A percentile compares a stretch with the other conserved stretches of the same genome.
Conservation (phyloP, 2,329 filamentous ascomycete species). For the Drechslerella stenobrocha region DNA sequence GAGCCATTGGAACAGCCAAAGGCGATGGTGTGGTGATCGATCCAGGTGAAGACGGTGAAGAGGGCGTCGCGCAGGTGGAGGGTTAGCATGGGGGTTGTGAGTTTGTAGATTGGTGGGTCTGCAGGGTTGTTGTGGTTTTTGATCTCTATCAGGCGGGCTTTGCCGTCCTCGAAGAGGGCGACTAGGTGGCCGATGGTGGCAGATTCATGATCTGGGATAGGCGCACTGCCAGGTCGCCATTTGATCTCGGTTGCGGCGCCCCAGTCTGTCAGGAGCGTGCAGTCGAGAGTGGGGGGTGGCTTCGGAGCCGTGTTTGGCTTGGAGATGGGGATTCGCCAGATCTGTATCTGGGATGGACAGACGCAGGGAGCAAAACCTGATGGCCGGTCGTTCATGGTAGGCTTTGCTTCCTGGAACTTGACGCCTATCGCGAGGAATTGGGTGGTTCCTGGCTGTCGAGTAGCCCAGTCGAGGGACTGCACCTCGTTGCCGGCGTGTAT, state of each 20-base stretch:
- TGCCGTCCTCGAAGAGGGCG: slow-evolving; percentile 59
- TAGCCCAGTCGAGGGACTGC: slow-evolving; percentile 41
- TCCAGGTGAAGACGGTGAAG: slow-evolving; percentile 58
- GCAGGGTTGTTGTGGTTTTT: slow-evolving; percentile 55
- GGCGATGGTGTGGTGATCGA: slow-evolving; percentile 58
- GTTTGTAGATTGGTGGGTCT: slow-evolving; percentile 55
- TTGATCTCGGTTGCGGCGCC: slow-evolving; percentile 58
- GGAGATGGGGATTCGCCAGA: slow-evolving; percentile 58
- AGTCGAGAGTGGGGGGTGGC: slow-evolving; percentile 57
- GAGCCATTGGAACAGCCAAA: slow-evolving; percentile 59
- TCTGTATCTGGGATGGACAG: slow-evolving; percentile 58
- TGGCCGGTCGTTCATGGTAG: slow-evolving; percentile 47
- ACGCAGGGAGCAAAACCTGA: slow-evolving; percentile 57
- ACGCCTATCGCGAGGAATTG: slow-evolving; percentile 51
- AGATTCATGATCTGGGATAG: slow-evolving; percentile 46
- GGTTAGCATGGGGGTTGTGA: slow-evolving; percentile 57
- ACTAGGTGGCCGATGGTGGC: slow-evolving; percentile 58
- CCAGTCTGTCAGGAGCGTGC: slow-evolving; percentile 59
- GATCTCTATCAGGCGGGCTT: slow-evolving; percentile 55
- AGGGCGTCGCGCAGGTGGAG: slow-evolving; percentile 31
- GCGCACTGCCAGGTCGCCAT: slow-evolving; percentile 58
- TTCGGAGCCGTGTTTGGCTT: slow-evolving; percentile 52
- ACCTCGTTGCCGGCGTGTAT: slow-evolving; percentile 39
- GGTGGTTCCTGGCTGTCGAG: slow-evolving; percentile 13
- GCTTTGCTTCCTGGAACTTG: slow-evolving; percentile 42